Percentiles rank a stretch among this genome's conserved stretches.
Evolutionary conservation across 2,329 filamentous ascomycete genomes (phyloP).

Genomic region (Samsoniella hepiali): DNA sequence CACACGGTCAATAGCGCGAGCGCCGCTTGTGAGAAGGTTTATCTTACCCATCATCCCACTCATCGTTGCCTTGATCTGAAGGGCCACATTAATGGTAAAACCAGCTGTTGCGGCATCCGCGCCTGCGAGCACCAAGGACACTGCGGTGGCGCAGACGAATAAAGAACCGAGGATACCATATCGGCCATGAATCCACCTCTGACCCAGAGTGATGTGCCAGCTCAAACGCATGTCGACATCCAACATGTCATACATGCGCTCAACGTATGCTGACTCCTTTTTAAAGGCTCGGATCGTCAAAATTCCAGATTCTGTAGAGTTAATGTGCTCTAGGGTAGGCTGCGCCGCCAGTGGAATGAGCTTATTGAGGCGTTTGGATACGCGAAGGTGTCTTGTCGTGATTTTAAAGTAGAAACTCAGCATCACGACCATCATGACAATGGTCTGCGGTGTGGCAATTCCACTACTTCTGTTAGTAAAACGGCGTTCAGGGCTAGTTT

Average conservation of each 20-base stretch:
- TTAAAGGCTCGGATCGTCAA: conserved; percentile 19
- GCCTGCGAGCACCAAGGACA: conserved; percentile 3
- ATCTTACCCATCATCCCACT: conserved; percentile 9
- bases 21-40: conserved; percentile 1
- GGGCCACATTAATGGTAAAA: conserved; percentile 15
- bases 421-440: conserved; percentile 4
- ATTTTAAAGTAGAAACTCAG: conserved; percentile 7
- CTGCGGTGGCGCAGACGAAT: conserved; percentile 13
- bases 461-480: not conserved
- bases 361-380: conserved; percentile 12
- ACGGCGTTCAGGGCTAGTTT: not conserved
- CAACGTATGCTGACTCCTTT: conserved; percentile 1
- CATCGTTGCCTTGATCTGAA: conserved; percentile 15
- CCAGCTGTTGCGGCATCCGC: conserved; percentile 12
- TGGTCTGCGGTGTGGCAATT: not conserved
- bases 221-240: conserved; percentile 5
- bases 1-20: conserved; percentile 4
- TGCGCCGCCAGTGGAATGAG: conserved; percentile 11
- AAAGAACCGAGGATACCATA: conserved; percentile 15
- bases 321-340: conserved; percentile 17
- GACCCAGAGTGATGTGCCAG: conserved; percentile 11
- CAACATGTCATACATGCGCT: conserved; percentile 15
- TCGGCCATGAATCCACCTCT: conserved; percentile 13
- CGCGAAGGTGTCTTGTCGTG: not conserved
- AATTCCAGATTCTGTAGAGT: conserved; percentile 13